Evolutionary conservation across 352 stramenopile genomes (phyloP).

Genomic region (Phytophthora cactorum): DNA sequence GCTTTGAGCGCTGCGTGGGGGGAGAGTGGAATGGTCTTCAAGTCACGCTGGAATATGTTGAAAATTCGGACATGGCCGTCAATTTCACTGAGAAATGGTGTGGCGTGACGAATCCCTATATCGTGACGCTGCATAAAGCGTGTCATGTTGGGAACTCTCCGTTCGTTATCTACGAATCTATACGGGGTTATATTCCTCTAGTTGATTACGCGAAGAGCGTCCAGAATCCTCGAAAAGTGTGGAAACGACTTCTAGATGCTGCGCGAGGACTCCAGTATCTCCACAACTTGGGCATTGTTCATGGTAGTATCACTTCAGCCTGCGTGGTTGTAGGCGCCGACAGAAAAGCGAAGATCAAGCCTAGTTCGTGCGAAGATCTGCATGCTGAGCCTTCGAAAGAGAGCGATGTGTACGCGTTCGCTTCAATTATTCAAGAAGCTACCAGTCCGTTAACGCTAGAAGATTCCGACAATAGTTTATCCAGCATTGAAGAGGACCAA

Average conservation of each 20-base stretch:
- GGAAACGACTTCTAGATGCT: slow-evolving; percentile 33
- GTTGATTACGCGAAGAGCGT: slow-evolving; percentile 14
- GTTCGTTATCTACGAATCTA: slow-evolving; percentile 36
- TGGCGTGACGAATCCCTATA: slow-evolving; percentile 13
- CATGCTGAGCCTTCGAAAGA: slow-evolving; percentile 1
- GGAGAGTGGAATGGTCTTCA: slow-evolving; percentile 33
- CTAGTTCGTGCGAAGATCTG: background rate
- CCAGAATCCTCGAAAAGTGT: slow-evolving; percentile 16
- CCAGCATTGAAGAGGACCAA: slow-evolving; percentile 8
- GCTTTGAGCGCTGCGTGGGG: background rate
- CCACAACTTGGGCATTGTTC: slow-evolving; percentile 18
- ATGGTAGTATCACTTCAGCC: slow-evolving; percentile 16
- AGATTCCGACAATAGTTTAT: background rate
- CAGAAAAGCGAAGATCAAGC: slow-evolving; percentile 34
- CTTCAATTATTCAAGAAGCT: slow-evolving; percentile 13
- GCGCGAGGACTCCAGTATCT: slow-evolving; percentile 33
- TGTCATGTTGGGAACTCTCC: slow-evolving; percentile 33
- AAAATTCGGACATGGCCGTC: background rate
- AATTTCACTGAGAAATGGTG: slow-evolving; percentile 21
- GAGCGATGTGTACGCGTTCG: slow-evolving; percentile 31
- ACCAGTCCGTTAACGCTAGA: slow-evolving; percentile 5
- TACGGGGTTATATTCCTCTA: slow-evolving; percentile 16
- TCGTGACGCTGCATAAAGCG: slow-evolving; percentile 30
- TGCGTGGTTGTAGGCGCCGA: slow-evolving; percentile 23
- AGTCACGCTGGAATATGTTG: slow-evolving; percentile 19